These are phyloP conservation scores for Casuarina equisetifolia DNA, from an alignment of 306 rosid genomes.

Conservation along the genomic window DNA sequence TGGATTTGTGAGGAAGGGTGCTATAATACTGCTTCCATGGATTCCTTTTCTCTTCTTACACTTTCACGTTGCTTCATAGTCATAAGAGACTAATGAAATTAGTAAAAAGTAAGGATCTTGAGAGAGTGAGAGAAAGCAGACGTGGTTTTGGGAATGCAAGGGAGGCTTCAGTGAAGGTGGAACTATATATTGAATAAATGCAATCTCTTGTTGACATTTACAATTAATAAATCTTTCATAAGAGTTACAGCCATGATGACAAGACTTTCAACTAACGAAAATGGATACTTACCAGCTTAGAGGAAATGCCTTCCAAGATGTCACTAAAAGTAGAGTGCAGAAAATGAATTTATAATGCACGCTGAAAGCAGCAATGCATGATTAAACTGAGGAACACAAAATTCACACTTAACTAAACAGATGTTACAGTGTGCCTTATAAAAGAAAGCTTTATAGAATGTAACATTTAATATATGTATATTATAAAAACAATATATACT, in stretches of 20 bases:
- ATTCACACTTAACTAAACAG: too few relatives aligned
- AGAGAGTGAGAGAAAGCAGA: too few relatives aligned
- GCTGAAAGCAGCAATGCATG: too few relatives aligned
- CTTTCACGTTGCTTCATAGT: not conserved
- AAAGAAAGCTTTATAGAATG: too few relatives aligned
- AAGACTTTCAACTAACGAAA: not conserved
- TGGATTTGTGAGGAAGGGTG: not conserved
- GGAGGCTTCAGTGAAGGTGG: not conserved
- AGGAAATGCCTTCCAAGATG: too few relatives aligned
- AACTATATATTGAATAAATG: conserved; percentile 4
- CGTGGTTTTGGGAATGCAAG: not conserved
- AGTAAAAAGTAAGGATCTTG: not conserved
- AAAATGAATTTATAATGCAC: too few relatives aligned
- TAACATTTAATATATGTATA: too few relatives aligned
- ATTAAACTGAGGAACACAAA: too few relatives aligned
- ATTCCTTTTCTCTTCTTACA: not conserved
- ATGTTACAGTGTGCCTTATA: too few relatives aligned
- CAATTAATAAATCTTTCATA: not conserved
- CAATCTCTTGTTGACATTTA: conserved; percentile 44
- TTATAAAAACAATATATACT: too few relatives aligned
- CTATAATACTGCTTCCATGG: too few relatives aligned
- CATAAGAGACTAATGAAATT: not conserved
- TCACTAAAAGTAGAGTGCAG: too few relatives aligned
- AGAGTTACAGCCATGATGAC: not conserved
- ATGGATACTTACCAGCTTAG: not conserved